Evolutionary conservation across 306 rosid species (phyloP).

Genomic region (Acacia crassicarpa): DNA sequence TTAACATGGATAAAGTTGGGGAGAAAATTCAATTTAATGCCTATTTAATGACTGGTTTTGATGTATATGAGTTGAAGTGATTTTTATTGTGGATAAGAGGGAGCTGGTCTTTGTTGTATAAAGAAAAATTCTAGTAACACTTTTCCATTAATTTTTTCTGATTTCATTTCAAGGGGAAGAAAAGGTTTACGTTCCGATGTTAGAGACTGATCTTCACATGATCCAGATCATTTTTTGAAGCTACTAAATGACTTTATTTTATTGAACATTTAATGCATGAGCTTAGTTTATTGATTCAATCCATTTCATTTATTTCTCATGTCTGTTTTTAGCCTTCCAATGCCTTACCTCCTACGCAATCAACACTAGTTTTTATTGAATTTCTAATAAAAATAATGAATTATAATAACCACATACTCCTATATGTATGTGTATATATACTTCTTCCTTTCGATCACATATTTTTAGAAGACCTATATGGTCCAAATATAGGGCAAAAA

Average conservation of each 20-base stretch:
- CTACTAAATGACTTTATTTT: not conserved
- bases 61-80: too few species aligned
- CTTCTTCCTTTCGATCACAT: too few species aligned
- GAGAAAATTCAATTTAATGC: too few species aligned
- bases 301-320: not conserved
- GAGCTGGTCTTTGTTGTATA: not conserved
- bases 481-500: too few species aligned
- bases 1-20: too few species aligned
- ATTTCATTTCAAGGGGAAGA: not conserved
- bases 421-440: too few species aligned
- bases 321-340: not conserved
- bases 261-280: not conserved
- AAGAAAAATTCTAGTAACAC: not conserved
- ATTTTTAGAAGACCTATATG: too few species aligned
- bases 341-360: not conserved
- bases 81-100: too few species aligned
- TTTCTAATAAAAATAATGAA: too few species aligned
- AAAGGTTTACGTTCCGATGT: not conserved
- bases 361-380: not conserved
- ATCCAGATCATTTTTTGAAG: not conserved
- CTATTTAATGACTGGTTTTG: too few species aligned
- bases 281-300: not conserved
- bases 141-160: not conserved
- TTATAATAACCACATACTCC: too few species aligned
- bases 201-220: not conserved